phyloP scores from a whole-genome alignment of 1,284 basidiomycete genomes.

The Exobasidium rhododendri region DNA sequence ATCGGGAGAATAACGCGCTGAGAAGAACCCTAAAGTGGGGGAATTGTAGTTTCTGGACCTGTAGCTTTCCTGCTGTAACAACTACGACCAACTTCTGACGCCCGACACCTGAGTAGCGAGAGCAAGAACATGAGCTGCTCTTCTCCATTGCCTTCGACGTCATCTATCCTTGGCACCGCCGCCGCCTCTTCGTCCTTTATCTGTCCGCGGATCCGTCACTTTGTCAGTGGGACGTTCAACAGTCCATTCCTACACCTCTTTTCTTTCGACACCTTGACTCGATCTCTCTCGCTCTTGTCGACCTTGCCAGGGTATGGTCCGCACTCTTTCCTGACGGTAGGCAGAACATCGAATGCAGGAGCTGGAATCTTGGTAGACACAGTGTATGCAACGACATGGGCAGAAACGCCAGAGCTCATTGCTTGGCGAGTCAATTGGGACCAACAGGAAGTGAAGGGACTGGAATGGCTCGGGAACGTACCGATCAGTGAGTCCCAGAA shows the following conservation, averaged over 20 bases:
- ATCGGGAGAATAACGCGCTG: too few species aligned
- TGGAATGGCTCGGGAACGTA: conserved; percentile 16
- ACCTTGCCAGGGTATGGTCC: conserved; percentile 26
- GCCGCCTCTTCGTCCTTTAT: not conserved
- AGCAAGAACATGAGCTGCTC: conserved; percentile 5
- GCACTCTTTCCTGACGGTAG: conserved; percentile 39
- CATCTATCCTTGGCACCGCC: not conserved
- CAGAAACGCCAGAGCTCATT: conserved; percentile 19
- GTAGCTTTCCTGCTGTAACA: too few species aligned
- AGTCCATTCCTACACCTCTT: conserved; percentile 33
- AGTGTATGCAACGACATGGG: conserved; percentile 49
- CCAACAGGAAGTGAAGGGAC: conserved; percentile 6
- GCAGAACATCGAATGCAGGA: conserved; percentile 2
- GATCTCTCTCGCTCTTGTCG: conserved; percentile 19
- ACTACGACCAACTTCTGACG: not conserved
- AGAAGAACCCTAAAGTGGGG: too few species aligned
- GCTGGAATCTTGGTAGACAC: conserved; percentile 2
- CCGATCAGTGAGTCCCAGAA: conserved; percentile 19
- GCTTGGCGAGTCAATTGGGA: conserved; percentile 33
- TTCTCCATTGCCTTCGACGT: not conserved
- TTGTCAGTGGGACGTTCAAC: conserved; percentile 47
- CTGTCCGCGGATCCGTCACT: conserved; percentile 24
- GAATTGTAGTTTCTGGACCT: too few species aligned
- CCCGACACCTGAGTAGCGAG: not conserved
- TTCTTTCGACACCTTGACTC: conserved; percentile 26